Evolutionary conservation across 2,329 filamentous ascomycete genomes (phyloP), one percentile per base, ranked within the genome.

Genomic region (Elsinoe australis): DNA sequence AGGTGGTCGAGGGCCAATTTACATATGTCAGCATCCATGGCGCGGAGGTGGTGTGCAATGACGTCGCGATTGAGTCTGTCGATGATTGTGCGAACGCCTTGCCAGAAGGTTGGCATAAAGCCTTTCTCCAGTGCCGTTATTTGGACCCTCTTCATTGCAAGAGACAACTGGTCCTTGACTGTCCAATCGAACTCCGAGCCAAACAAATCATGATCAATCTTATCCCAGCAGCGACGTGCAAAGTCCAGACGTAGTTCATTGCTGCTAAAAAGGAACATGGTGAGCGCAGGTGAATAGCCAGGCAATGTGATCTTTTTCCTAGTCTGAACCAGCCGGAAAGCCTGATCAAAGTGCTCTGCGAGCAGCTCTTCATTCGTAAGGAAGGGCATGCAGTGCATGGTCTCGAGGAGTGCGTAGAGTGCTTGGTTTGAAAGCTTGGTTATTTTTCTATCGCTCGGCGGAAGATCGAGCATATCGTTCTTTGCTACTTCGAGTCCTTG

Each of bases 171-270:
- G 52, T 85, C 82, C 53, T 82, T 81, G 32, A 95, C 80, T 8
- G 86, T 85, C 83, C 85, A 94, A 34, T 95, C 85, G 61, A 95
- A 96, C 54, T 92, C 85, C 28, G 80, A 74, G 7, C 76, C 71
- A 1, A 82, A 80, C 44, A 94, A 74, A 15, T 74, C 70, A 9
- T 78, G 73, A 39, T 76, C 72, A 53, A 85, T 76, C 31, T 76
- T 78, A n/a, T 73, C 71, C 78, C 85, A 89, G 4, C 80, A 79
- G 42, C 74, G 70, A 28, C 73, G 68, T 1, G 86, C 87, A 75
- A 88, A 94, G 33, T 71, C 68, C 31, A 73, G 73, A 44, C 85
- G 78, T 39, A 70, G 68, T 18, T 72, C 67, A 53, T 90, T 80
- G 22, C 78, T 70, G 55, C 85, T 82, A 59, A 95, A 95, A 2